Evolutionary conservation across 2,329 filamentous ascomycete species (phyloP), one percentile per base, ranked within the genome.

Genomic region (Colletotrichum filicis): DNA sequence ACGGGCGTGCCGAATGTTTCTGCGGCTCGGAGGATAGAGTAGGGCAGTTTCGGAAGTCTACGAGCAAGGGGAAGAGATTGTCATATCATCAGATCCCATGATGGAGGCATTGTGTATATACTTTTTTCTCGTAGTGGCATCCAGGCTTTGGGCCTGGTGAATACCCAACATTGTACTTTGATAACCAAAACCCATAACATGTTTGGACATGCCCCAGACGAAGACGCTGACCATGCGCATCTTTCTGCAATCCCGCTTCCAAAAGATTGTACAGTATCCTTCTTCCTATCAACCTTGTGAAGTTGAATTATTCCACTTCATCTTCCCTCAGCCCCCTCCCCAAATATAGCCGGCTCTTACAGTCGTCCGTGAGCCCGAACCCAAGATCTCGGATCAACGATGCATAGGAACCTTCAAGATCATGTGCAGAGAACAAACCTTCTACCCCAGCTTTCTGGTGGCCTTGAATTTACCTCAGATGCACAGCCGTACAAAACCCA

Each of bases 1-100:
- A 80, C 78, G 16, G 89, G 89, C 0, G 88, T 89, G 1, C 83
- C 85, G 6, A 87, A 88, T 76, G 81, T 88, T 4, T 81, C 79
- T 16, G 37, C 66, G 7, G 53, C 55, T 9, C 68, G 67, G 67
- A 71, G 67, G 67, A 71, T 73, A 66, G 71, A 73, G 14, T 73
- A 61, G 30, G 16, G 35, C n/a, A 6, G 16, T 19, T 46, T 6
- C 2, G 7, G 16, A 46, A 19, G 2, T 46, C 42, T 46, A 46
- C 2, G 42, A 4, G 7, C 7, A n/a, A n/a, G 16, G 16, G 16
- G 42, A 19, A 49, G 42, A 49, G 7, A 49, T 49, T 49, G 7
- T 49, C 42, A 49, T 16, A 22, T 19, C 16, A 56, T 26, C 22
- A 26, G 24, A 28, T 35, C 28, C 5, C 61, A 19, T 26, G 9